Evolutionary conservation across 345 rosid species (phyloP).

Genomic region (Streptanthus diversifolius): DNA sequence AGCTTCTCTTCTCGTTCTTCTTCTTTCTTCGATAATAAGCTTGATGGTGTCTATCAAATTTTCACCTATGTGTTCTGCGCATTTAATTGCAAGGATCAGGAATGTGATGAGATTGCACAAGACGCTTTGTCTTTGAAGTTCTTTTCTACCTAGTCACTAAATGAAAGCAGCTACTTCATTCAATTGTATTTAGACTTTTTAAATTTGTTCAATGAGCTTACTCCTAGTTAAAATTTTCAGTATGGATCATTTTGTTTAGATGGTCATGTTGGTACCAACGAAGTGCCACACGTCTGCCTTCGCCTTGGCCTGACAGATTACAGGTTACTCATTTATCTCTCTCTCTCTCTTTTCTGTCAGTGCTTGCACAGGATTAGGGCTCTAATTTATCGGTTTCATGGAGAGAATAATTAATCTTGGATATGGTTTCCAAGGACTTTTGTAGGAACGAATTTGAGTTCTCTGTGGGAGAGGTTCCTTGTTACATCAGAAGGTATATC

Average conservation of each 20-base stretch:
- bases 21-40: too few relatives aligned
- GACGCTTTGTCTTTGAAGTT: neutral
- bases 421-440: slow-evolving; percentile 57
- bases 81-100: neutral
- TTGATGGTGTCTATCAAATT: too few relatives aligned
- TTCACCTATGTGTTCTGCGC: neutral
- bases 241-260: slow-evolving; percentile 58
- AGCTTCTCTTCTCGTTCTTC: too few relatives aligned
- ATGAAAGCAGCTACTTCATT: slow-evolving; percentile 1
- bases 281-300: slow-evolving; percentile 47
- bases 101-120: neutral
- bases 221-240: slow-evolving; percentile 38
- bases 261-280: slow-evolving; percentile 37
- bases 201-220: neutral
- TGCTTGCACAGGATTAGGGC: neutral
- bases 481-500: slow-evolving; percentile 64
- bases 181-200: neutral
- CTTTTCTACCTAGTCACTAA: neutral
- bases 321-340: slow-evolving; percentile 46
- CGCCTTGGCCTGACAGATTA: slow-evolving; percentile 88
- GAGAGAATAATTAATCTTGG: slow-evolving; percentile 16
- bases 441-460: slow-evolving; percentile 81
- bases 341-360: neutral
- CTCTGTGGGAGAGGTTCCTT: slow-evolving; percentile 76
- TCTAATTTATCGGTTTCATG: neutral